Conservation (phyloP, 257 asterid genomes). For the Fraxinus pennsylvanica region DNA sequence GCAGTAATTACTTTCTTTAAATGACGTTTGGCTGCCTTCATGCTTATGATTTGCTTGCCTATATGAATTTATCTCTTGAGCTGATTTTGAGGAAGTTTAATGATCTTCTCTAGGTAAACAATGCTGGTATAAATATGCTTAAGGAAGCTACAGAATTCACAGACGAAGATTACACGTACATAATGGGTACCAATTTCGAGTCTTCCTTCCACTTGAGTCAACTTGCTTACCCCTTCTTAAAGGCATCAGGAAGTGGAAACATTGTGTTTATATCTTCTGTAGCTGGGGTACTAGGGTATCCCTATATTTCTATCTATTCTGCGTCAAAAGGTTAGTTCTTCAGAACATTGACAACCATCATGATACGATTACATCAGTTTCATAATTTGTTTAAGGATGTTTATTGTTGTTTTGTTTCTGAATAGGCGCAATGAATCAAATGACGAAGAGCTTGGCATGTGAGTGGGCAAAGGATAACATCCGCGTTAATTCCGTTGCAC, state of each 20-base stretch:
- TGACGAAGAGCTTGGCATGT: background rate
- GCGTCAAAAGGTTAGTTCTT: background rate
- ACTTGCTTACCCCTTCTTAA: constrained; percentile 19
- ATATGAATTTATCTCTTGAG: no score
- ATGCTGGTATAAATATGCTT: background rate
- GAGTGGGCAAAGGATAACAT: background rate
- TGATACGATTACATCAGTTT: background rate
- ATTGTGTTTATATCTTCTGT: constrained; percentile 18
- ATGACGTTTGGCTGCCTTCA: no score
- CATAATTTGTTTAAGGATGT: background rate
- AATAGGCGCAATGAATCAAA: background rate
- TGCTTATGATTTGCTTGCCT: no score
- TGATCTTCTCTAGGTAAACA: background rate
- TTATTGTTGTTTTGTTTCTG: background rate
- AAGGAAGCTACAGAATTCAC: background rate
- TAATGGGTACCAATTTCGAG: constrained; percentile 14
- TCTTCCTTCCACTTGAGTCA: constrained; percentile 14
- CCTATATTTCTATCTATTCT: background rate
- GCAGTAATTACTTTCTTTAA: no score
- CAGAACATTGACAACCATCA: background rate
- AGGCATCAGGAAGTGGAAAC: constrained; percentile 18
- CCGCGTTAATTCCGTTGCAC: background rate
- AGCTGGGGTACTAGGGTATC: background rate
- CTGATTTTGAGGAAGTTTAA: no score
- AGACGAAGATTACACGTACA: background rate